Evolutionary conservation across 139 green algal species (phyloP), one percentile per base, ranked within the genome.

Genomic region (Coelastrella sp.): DNA sequence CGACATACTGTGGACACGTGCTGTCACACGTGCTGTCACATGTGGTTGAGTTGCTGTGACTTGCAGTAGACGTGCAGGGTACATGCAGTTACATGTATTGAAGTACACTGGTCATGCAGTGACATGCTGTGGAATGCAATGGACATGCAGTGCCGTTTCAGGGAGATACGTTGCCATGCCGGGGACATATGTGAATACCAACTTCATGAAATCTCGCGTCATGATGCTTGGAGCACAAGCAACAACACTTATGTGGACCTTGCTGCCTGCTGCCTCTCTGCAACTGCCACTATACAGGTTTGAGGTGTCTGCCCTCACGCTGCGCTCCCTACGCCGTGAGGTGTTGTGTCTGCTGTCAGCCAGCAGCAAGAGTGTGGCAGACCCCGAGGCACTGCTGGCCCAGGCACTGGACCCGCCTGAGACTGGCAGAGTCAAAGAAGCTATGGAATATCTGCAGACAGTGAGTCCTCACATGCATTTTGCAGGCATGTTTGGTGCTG

Each of bases 341-440:
- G 80, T 86, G 80, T 56, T 86, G 20, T 60, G 80, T 56, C 80
- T 86, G 80, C 60, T 86, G 60, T 74, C 57, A 17, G 58, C 80
- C n/a, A 22, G n/a, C 80, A 86, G 80, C 23, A 86, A n/a, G 80
- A 66, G 11, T n/a, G 56, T 86, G 80, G 60, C 59, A 19, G 80
- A 86, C 81, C 66, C 91, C n/a, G 75, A 73, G 11, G 59, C 54
- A 23, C 85, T 94, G 65, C 90, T 94, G 79, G 85, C 79, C 6
- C 32, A 73, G 57, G 83, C 83, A 61, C 89, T 94, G 90, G 84
- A 93, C 71, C 85, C 92, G 22, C 92, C 90, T 14, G 59, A 91
- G 14, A 19, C 86, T 7, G 8, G 54, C 20, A 60, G 80, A 23
- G 74, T 92, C 47, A 57, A 17, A 7, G 64, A 74, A 10, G 90